Base-by-base conservation (phyloP, 495 filamentous ascomycete species). In the Daldinia concentrica region DNA sequence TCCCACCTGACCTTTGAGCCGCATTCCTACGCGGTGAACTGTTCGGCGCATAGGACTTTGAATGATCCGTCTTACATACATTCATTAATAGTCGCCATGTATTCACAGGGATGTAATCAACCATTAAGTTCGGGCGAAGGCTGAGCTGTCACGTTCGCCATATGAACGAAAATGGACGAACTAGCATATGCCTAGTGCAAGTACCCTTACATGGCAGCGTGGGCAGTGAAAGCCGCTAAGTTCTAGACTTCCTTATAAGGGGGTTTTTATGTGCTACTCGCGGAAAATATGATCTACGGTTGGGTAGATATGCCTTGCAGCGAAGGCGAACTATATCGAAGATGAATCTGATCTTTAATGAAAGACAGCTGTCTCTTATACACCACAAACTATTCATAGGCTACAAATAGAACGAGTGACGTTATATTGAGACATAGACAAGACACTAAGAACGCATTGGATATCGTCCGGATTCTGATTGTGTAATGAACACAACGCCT, bases 231-330 rank as follows among this genome's bases (percentile, higher is more conserved):
- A 50, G 19, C 17, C 4, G 29, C 52, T 36, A 51, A 17, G 57
- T 48, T 48, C 43, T 58, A 50, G 52, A 29, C 19, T 22, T 48
- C n/a, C 8, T 8, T 19, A 27, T 26, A 45, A 36, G 29, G 34
- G 26, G n/a, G 3, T 4, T 34, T 30, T 54, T 9, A 30, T 58
- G 32, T 36, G 5, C 41, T 30, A 27, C 26, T 58, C 14, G 32
- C 34, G 54, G 6, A 57, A 17, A 48, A 30, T 34, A 37, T 36
- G 14, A 56, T 45, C 43, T 36, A 68, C 36, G 7, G 50, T 68
- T 68, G 58, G 64, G 58, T 57, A 62, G 65, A 62, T 34, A 55
- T 58, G 63, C 45, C 14, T 52, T 27, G 45, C 43, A 62, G 58
- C 11, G 39, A 29, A 32, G 22, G 55, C 55, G 34, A 57, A 22